Conservation (phyloP, 163 green algal species). For the Chloromonas sp. region DNA sequence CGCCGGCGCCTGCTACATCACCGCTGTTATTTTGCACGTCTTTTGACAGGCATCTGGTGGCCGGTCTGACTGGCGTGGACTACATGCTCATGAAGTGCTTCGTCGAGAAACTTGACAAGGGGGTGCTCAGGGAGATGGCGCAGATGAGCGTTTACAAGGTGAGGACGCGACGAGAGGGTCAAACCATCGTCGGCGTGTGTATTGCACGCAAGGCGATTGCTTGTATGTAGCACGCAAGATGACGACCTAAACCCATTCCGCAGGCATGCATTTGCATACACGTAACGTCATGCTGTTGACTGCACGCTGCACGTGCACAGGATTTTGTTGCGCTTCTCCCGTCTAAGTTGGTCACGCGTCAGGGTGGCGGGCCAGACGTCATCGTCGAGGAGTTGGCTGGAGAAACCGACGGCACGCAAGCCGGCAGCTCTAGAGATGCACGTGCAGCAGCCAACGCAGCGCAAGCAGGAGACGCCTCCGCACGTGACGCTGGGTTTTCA, state of each 20-base stretch:
- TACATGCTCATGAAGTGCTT: conserved; percentile 7
- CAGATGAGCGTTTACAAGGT: conserved; percentile 12
- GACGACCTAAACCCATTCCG: too few species aligned
- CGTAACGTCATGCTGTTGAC: too few species aligned
- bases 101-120: conserved; percentile 4
- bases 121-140: conserved; percentile 7
- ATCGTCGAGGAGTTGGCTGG: background rate
- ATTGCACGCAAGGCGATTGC: too few species aligned
- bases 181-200: too few species aligned
- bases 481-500: background rate
- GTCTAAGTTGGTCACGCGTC: background rate
- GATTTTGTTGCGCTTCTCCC: conserved; percentile 7
- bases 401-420: background rate
- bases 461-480: background rate
- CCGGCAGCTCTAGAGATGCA: background rate
- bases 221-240: too few species aligned
- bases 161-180: background rate
- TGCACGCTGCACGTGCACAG: background rate
- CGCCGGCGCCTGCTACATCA: too few species aligned
- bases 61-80: background rate
- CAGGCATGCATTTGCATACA: too few species aligned
- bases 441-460: background rate
- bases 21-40: too few species aligned
- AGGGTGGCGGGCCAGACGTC: background rate
- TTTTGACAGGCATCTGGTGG: conserved; percentile 4